phyloP scores from a whole-genome alignment of 306 rosid genomes.

The Trichosanthes cucumerina region DNA sequence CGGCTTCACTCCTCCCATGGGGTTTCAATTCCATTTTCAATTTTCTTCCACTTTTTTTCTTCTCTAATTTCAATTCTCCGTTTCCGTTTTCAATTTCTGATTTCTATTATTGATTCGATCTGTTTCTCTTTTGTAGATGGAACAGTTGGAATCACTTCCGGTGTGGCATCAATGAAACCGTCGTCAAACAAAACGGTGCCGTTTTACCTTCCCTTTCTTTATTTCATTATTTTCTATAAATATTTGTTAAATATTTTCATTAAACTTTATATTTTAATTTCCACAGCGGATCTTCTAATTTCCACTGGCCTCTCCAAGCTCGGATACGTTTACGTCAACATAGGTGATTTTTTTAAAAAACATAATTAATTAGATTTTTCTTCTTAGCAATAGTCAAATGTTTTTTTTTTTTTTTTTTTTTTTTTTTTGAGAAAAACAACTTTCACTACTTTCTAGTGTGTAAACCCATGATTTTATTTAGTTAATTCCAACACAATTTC shows the following conservation, averaged over 20 bases:
- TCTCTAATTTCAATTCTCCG: not conserved
- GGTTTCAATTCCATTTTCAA: slow-evolving; percentile 20
- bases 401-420: too few relatives aligned
- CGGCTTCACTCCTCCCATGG: slow-evolving; percentile 53
- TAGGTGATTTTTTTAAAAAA: slow-evolving; percentile 37
- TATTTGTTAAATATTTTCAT: not conserved
- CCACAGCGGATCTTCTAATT: slow-evolving; percentile 69
- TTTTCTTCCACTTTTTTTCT: too few relatives aligned
- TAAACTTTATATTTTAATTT: not conserved
- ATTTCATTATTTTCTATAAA: not conserved
- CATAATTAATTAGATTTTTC: too few relatives aligned
- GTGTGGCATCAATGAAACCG: slow-evolving; percentile 37
- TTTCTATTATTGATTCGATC: too few relatives aligned
- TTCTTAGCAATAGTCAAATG: too few relatives aligned
- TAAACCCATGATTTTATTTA: too few relatives aligned
- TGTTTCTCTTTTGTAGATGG: slow-evolving; percentile 22
- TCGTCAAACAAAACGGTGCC: slow-evolving; percentile 55
- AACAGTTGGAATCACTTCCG: slow-evolving; percentile 73
- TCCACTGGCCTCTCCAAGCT: slow-evolving; percentile 74
- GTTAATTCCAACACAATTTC: too few relatives aligned
- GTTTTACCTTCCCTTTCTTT: not conserved
- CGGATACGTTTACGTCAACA: slow-evolving; percentile 74
- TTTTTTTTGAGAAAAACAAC: too few relatives aligned
- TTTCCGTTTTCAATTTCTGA: not conserved
- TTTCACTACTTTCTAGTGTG: too few relatives aligned